Evolutionary conservation across 805 yeast genomes (phyloP).

Genomic region (Torulaspora quercuum): DNA sequence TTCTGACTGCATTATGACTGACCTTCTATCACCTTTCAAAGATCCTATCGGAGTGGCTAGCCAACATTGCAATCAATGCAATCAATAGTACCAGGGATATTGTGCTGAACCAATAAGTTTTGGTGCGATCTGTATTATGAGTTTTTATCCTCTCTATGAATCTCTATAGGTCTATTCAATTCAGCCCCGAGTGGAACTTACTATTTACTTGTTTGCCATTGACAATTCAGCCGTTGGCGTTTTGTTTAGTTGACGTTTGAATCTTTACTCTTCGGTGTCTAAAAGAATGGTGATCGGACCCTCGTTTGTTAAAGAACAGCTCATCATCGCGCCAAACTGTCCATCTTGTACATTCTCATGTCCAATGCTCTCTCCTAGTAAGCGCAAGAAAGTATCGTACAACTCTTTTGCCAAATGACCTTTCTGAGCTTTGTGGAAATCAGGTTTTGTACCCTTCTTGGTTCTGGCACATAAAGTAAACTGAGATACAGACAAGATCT

Average conservation of each 20-base stretch:
- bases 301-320: slow-evolving; percentile 79
- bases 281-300: slow-evolving; percentile 89
- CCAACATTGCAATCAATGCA: no score
- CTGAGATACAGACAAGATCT: slow-evolving; percentile 84
- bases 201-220: no score
- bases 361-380: slow-evolving; percentile 52
- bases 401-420: slow-evolving; percentile 51
- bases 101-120: no score
- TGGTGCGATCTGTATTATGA: no score
- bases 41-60: no score
- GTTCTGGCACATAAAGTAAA: slow-evolving; percentile 85
- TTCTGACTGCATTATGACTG: no score
- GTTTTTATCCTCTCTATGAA: no score
- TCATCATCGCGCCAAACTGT: slow-evolving; percentile 96
- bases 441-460: slow-evolving; percentile 91
- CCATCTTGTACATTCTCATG: slow-evolving; percentile 77
- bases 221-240: no score
- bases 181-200: no score
- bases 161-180: no score
- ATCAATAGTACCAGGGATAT: no score
- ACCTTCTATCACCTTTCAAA: no score
- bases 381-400: slow-evolving; percentile 48
- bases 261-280: slow-evolving; percentile 54
- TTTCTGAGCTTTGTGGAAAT: slow-evolving; percentile 87
- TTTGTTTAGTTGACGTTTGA: neutral